Evolutionary conservation across 495 filamentous ascomycete genomes (phyloP), one percentile per base, ranked within the genome.

Genomic region (Aspergillus asperescens): DNA sequence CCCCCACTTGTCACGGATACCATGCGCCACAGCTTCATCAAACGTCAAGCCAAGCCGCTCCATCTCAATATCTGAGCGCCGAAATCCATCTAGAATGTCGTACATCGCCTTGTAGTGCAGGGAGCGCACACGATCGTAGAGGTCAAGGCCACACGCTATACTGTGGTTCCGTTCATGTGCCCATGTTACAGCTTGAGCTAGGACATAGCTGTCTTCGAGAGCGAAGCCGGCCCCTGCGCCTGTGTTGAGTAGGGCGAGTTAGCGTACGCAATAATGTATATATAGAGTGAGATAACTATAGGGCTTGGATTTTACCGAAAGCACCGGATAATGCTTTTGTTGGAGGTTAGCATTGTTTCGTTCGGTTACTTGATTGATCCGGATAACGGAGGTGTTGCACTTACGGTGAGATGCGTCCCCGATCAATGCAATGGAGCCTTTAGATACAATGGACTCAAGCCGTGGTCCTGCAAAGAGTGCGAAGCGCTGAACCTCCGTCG

Each of bases 221-320:
- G 79, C 78, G 68, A 81, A 76, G 1, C 82, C 81, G 0, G 81
- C 81, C 1, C 81, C 82, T 0, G 80, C 68, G 12, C 82, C 82
- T 60, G 24, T 6, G 7, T 9, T 4, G 22, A 20, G 24, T 18
- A 27, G 13, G 23, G 20, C 22, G 12, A 40, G 23, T 28, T 28
- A 1, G 24, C 4, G 18, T 42, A 24, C n/a, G n/a, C n/a, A n/a
- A n/a, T n/a, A 6, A 39, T 39, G 42, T 12, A 40, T 10, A 16
- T 38, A 19, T 58, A 45, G 47, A 53, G 13, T 15, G 27, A 10
- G 27, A 10, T 29, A 29, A n/a, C n/a, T n/a, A n/a, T n/a, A 10
- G 27, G 27, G 1, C 13, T 18, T 10, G 24, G 10, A 23, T 23
- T 18, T 44, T 48, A 50, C 63, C 63, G 35, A 66, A 63, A 9